Conservation (phyloP, 352 stramenopile genomes). For the Globisporangium solare region DNA sequence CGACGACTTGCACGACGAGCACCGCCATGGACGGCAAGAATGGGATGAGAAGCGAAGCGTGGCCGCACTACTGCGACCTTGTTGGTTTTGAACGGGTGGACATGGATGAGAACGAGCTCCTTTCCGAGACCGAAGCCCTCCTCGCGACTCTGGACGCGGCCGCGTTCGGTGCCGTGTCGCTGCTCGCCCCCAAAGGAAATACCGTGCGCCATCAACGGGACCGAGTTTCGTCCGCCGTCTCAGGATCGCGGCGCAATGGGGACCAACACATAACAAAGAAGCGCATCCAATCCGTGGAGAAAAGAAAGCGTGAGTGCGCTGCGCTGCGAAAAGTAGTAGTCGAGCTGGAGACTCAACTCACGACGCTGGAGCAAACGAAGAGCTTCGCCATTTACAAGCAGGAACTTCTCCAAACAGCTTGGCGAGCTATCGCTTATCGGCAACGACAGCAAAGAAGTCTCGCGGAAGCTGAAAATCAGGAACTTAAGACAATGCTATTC, state of each 20-base stretch:
- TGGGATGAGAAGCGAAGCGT: too few relatives aligned
- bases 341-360: conserved; percentile 9
- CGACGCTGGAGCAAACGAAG: conserved; percentile 1
- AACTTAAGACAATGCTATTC: conserved; percentile 11
- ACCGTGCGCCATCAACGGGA: neutral
- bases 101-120: conserved; percentile 11
- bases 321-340: neutral
- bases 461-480: conserved; percentile 2
- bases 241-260: neutral
- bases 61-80: too few relatives aligned
- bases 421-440: neutral
- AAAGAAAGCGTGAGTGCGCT: neutral
- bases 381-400: neutral
- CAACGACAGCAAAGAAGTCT: conserved; percentile 6
- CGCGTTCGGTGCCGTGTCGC: neutral
- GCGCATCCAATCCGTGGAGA: neutral
- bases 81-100: too few relatives aligned
- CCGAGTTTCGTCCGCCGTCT: neutral
- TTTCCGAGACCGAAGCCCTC: conserved; percentile 9
- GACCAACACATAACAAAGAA: neutral
- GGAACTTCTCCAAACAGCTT: conserved; percentile 5
- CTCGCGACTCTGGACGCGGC: conserved; percentile 4
- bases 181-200: neutral
- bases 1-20: too few relatives aligned
- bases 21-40: too few relatives aligned